Percentiles rank a stretch among this genome's conserved stretches.
Evolutionary conservation across 768 basidiomycete species (phyloP).

Genomic region (Pleurotus citrinopileatus): DNA sequence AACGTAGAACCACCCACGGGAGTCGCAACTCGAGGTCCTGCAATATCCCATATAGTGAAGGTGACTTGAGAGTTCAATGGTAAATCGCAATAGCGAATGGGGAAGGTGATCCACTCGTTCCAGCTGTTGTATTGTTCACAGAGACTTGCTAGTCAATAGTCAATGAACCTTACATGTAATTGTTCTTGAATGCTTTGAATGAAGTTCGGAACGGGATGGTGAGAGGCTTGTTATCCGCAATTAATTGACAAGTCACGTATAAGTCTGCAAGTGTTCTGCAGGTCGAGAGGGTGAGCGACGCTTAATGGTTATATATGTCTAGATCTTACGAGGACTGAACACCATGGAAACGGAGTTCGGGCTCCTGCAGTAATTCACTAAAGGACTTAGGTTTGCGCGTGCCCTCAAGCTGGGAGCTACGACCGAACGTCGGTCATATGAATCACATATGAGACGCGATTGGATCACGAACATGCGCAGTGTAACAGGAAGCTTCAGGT

Average conservation of each 20-base stretch:
- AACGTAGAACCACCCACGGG: constrained; percentile 94
- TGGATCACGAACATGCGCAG: constrained; percentile 65
- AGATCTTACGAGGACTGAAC: constrained; percentile 68
- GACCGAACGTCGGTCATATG: constrained; percentile 4
- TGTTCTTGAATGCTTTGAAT: constrained; percentile 88
- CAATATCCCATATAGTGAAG: constrained; percentile 96
- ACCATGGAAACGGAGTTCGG: constrained; percentile 81
- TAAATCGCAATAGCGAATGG: constrained; percentile 92
- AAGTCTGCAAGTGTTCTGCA: constrained; percentile 85
- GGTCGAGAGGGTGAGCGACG: constrained; percentile 1
- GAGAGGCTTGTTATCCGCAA: constrained; percentile 90
- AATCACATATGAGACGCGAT: neutral
- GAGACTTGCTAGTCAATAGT: neutral
- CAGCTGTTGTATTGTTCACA: constrained; percentile 48
- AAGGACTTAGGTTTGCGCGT: constrained; percentile 66
- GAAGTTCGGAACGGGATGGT: constrained; percentile 91
- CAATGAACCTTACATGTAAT: constrained; percentile 56
- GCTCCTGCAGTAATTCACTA: constrained; percentile 79
- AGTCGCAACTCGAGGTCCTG: constrained; percentile 70
- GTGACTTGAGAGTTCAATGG: constrained; percentile 85
- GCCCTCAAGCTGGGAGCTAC: constrained; percentile 85
- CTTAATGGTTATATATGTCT: constrained; percentile 14
- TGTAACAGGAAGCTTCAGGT: constrained; percentile 84
- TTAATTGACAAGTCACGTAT: constrained; percentile 89
- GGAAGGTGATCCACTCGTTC: constrained; percentile 94